phyloP scores from a whole-genome alignment of 495 filamentous ascomycete genomes.

The Xylaria castorea region DNA sequence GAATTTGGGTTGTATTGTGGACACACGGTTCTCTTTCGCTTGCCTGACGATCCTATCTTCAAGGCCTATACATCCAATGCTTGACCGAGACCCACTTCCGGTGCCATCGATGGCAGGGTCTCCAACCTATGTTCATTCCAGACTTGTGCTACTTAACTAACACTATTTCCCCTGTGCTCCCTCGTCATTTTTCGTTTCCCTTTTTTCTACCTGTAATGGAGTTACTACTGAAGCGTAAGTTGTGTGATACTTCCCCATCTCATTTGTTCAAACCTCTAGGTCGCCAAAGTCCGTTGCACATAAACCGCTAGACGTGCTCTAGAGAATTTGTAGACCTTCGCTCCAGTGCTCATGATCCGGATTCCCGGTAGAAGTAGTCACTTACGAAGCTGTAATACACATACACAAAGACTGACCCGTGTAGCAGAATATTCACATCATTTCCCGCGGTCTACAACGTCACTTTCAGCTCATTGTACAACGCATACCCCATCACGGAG shows the following conservation, averaged over 20 bases:
- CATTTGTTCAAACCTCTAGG: neutral
- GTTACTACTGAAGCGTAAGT: neutral
- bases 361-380: neutral
- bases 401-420: neutral
- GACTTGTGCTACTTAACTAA: neutral
- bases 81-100: slow-evolving; percentile 29
- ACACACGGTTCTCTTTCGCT: slow-evolving; percentile 19
- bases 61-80: slow-evolving; percentile 22
- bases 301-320: neutral
- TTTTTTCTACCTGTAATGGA: neutral
- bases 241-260: neutral
- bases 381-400: neutral
- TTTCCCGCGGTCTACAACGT: neutral
- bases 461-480: neutral
- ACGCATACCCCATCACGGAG: neutral
- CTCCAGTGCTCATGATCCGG: neutral
- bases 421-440: slow-evolving; percentile 4
- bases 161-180: neutral
- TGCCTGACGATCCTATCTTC: slow-evolving; percentile 17
- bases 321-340: neutral
- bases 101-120: slow-evolving; percentile 8
- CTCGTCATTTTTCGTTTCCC: neutral
- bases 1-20: slow-evolving; percentile 24
- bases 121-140: slow-evolving; percentile 7
- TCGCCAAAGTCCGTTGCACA: neutral